phyloP scores from a whole-genome alignment of 768 basidiomycete genomes.

The Tulasnella sp. region DNA sequence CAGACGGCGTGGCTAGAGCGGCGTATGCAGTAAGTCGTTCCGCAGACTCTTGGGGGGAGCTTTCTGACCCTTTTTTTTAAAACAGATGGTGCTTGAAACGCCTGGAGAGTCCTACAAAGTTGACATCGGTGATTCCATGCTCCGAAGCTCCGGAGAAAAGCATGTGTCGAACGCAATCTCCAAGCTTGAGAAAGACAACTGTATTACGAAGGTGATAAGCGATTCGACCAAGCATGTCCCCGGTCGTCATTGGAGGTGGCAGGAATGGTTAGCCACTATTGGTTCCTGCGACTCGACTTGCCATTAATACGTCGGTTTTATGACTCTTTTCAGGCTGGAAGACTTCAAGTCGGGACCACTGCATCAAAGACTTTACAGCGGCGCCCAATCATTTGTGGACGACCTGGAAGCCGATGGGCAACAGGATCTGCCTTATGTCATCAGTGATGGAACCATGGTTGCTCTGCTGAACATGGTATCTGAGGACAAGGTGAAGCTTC shows the following conservation, averaged over 20 bases:
- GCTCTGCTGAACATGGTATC: constrained; percentile 81
- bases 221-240: constrained; percentile 67
- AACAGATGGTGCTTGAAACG: constrained; percentile 52
- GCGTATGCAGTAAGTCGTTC: neutral
- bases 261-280: constrained; percentile 54
- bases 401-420: constrained; percentile 6
- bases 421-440: constrained; percentile 50
- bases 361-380: constrained; percentile 66
- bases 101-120: constrained; percentile 69
- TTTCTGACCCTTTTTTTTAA: neutral
- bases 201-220: constrained; percentile 67
- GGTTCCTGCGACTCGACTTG: neutral
- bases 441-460: constrained; percentile 69
- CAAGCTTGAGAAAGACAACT: constrained; percentile 63
- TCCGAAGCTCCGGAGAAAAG: constrained; percentile 61
- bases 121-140: constrained; percentile 58
- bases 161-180: constrained; percentile 59
- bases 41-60: neutral
- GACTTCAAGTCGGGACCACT: constrained; percentile 68
- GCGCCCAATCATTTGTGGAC: constrained; percentile 68
- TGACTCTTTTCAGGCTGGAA: constrained; percentile 49
- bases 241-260: constrained; percentile 75
- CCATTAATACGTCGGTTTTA: neutral
- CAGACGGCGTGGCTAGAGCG: constrained; percentile 74
- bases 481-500: constrained; percentile 62